Percentiles rank a stretch among this genome's conserved stretches.
Evolutionary conservation across 345 rosid species (phyloP).

Genomic region (Salix exigua): DNA sequence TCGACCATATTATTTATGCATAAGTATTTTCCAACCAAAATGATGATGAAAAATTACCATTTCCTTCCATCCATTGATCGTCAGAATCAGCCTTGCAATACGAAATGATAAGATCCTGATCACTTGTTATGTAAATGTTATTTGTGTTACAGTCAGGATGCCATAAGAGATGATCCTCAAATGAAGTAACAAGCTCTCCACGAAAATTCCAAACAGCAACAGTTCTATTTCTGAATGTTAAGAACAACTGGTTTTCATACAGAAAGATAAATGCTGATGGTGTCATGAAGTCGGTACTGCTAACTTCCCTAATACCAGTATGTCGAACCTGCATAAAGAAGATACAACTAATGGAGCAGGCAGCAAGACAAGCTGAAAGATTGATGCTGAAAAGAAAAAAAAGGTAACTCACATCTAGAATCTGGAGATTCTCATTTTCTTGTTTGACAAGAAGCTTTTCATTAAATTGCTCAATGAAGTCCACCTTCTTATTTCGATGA

Average conservation of each 20-base stretch:
- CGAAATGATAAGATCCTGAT: constrained; percentile 95
- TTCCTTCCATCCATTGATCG: constrained; percentile 87
- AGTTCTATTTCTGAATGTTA: constrained; percentile 79
- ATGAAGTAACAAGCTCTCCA: constrained; percentile 94
- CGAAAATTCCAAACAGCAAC: constrained; percentile 96
- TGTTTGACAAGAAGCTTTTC: constrained; percentile 99
- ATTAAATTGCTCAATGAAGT: constrained; percentile 94
- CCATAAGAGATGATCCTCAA: constrained; percentile 95
- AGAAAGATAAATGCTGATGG: constrained; percentile 95
- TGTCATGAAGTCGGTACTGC: constrained; percentile 74
- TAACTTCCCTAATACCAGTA: constrained; percentile 77
- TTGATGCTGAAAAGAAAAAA: background rate
- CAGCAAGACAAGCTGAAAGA: constrained; percentile 1
- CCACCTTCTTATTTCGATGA: constrained; percentile 94
- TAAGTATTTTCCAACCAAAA: background rate
- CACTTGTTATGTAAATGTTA: constrained; percentile 91
- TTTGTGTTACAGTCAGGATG: constrained; percentile 97
- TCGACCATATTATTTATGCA: background rate
- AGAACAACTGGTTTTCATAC: constrained; percentile 90
- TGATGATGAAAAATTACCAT: constrained; percentile 42
- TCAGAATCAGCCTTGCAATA: constrained; percentile 94
- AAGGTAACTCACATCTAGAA: constrained; percentile 72
- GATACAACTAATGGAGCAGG: background rate
- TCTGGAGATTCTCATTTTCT: constrained; percentile 95
- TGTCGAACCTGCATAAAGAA: constrained; percentile 57